Percentiles rank a stretch among this genome's conserved stretches.
Evolutionary conservation across 139 green algal species (phyloP).

Genomic region (Astrephomene gubernaculifera): DNA sequence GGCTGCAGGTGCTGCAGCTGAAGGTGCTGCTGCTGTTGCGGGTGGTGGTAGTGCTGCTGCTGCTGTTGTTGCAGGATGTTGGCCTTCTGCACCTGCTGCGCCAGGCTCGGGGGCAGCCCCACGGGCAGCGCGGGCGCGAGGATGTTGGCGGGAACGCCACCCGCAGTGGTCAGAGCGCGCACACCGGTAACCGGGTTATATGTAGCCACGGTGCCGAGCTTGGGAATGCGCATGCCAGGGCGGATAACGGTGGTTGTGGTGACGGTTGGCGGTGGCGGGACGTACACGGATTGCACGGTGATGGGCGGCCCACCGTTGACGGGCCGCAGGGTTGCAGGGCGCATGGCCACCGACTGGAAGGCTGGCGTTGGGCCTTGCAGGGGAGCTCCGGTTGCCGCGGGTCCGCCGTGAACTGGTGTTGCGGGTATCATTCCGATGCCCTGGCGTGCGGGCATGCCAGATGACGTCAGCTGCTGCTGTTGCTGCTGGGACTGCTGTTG

Average conservation of each 20-base stretch:
- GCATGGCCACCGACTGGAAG: neutral
- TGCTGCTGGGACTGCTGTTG: neutral
- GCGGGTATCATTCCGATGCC: too few species aligned
- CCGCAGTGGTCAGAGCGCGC: neutral
- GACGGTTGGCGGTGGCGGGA: neutral
- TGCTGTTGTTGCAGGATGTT: slow-evolving; percentile 38
- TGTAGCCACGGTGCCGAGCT: slow-evolving; percentile 36
- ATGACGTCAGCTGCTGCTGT: too few species aligned
- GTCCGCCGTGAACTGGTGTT: neutral
- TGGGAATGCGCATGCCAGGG: slow-evolving; percentile 32
- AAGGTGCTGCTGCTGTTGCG: neutral
- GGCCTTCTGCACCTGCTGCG: slow-evolving; percentile 41
- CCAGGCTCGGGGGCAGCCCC: slow-evolving; percentile 2
- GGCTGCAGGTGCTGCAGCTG: neutral
- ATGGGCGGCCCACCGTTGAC: neutral
- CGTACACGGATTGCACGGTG: neutral
- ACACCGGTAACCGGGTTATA: slow-evolving; percentile 46
- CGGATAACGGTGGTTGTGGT: neutral
- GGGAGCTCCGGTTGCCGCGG: neutral
- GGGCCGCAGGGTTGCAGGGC: neutral
- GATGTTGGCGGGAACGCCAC: neutral
- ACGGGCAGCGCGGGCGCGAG: neutral
- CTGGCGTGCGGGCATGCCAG: too few species aligned
- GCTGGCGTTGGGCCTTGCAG: neutral
- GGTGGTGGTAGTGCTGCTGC: neutral